A percentile compares a stretch with the other conserved stretches of the same genome.
Evolutionary conservation across 768 basidiomycete genomes (phyloP).

Genomic region (Collybia mongolica): DNA sequence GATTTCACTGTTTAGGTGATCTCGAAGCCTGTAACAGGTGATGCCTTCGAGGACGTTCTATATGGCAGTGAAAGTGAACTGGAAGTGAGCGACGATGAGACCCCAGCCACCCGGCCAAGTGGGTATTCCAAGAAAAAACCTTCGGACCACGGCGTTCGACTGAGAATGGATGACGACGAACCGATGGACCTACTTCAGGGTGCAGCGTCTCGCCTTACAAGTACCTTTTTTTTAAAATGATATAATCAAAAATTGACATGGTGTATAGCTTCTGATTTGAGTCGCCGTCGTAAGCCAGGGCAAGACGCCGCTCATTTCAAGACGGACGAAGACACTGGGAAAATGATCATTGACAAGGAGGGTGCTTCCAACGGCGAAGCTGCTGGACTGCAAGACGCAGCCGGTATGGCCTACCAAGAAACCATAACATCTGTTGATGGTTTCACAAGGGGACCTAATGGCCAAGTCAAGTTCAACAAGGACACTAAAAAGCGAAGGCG

Average conservation of each 20-base stretch:
- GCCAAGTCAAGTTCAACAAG: constrained; percentile 93
- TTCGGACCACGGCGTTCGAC: constrained; percentile 48
- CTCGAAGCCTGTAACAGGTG: constrained; percentile 60
- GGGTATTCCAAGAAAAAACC: constrained; percentile 30
- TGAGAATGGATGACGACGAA: constrained; percentile 86
- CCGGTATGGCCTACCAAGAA: constrained; percentile 82
- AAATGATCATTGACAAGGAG: constrained; percentile 71
- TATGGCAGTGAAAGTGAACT: constrained; percentile 96
- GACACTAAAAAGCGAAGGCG: constrained; percentile 91
- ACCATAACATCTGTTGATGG: constrained; percentile 84
- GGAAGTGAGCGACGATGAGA: constrained; percentile 69
- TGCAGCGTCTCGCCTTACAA: constrained; percentile 64
- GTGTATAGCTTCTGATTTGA: constrained; percentile 38
- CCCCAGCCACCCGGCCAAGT: constrained; percentile 22
- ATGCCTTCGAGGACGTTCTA: constrained; percentile 95
- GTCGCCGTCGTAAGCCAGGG: constrained; percentile 72
- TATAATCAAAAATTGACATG: not conserved
- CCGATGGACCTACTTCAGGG: constrained; percentile 95
- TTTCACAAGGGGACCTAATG: constrained; percentile 80
- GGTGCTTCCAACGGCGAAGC: constrained; percentile 46
- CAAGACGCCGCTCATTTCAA: constrained; percentile 88
- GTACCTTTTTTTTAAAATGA: constrained; percentile 35
- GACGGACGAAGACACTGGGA: constrained; percentile 79
- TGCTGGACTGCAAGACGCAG: constrained; percentile 46
- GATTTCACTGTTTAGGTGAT: constrained; percentile 31